Percentiles rank a stretch among this genome's conserved stretches.
phyloP scores from a whole-genome alignment of 2,329 filamentous ascomycete species.

The Calcarisporium arbuscula region DNA sequence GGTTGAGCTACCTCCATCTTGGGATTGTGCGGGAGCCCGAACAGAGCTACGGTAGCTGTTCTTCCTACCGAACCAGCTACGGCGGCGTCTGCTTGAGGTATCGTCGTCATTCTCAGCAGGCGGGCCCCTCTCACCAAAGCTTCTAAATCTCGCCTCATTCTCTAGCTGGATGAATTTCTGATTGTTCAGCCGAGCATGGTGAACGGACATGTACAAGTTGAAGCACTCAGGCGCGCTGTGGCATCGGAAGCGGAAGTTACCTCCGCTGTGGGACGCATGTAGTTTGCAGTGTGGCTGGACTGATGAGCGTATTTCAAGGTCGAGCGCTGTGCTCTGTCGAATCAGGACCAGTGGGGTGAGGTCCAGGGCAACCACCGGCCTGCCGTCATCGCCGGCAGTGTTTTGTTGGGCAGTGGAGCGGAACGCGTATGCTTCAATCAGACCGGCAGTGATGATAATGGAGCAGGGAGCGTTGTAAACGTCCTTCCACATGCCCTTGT shows the following conservation, averaged over 20 bases:
- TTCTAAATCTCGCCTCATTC: conserved; percentile 64
- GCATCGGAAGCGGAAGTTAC: conserved; percentile 87
- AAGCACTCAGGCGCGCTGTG: conserved; percentile 71
- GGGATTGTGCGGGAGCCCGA: conserved; percentile 58
- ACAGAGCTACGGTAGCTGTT: conserved; percentile 60
- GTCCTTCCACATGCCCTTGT: conserved; percentile 56
- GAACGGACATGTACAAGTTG: conserved; percentile 77
- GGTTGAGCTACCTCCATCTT: conserved; percentile 66
- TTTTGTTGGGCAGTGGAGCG: conserved; percentile 21
- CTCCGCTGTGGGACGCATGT: conserved; percentile 51
- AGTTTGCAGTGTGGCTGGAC: conserved; percentile 68
- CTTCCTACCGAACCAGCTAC: conserved; percentile 56
- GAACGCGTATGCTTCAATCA: conserved; percentile 51
- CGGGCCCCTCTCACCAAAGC: conserved; percentile 54
- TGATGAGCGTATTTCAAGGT: conserved; percentile 88
- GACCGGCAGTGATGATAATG: conserved; percentile 50
- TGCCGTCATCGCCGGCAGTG: conserved; percentile 18
- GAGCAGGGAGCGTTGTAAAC: conserved; percentile 45
- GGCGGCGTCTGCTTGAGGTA: conserved; percentile 39
- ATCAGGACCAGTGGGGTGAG: conserved; percentile 88
- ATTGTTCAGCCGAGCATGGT: conserved; percentile 85
- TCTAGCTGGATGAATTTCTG: conserved; percentile 72
- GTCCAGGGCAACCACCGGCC: conserved; percentile 64
- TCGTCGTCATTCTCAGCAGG: conserved; percentile 42
- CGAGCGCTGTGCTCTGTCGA: conserved; percentile 82